Conservation (phyloP, 2,329 filamentous ascomycete genomes). For the Cercospora sesami region DNA sequence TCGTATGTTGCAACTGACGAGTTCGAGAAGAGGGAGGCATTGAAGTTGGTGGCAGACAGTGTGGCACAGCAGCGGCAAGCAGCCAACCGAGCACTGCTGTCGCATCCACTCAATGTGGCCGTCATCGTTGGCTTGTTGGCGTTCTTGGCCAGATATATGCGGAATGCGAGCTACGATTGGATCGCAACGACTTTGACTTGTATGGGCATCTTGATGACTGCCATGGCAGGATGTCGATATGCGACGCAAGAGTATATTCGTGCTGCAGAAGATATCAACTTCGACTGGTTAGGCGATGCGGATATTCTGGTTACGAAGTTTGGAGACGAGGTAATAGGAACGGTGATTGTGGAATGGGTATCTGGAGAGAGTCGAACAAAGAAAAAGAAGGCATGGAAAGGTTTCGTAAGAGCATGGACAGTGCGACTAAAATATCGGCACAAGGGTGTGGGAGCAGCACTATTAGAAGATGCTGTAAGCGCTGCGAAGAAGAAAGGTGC, state of each 20-base stretch:
- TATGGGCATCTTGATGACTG: constrained; percentile 63
- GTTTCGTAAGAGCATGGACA: constrained; percentile 80
- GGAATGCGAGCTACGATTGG: constrained; percentile 49
- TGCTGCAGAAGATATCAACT: constrained; percentile 61
- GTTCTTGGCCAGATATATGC: constrained; percentile 44
- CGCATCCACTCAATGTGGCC: constrained; percentile 56
- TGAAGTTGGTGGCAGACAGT: constrained; percentile 76
- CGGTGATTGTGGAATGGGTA: constrained; percentile 68
- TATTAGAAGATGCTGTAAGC: constrained; percentile 72
- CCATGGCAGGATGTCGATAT: constrained; percentile 62
- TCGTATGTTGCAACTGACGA: constrained; percentile 55
- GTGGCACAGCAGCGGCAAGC: constrained; percentile 77
- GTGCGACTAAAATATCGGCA: constrained; percentile 68
- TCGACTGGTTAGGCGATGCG: constrained; percentile 60
- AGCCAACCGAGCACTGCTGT: constrained; percentile 63
- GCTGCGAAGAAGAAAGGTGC: constrained; percentile 68
- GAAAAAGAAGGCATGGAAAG: constrained; percentile 60
- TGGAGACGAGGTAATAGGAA: constrained; percentile 68
- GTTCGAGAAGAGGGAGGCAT: constrained; percentile 64
- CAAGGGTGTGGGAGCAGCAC: constrained; percentile 68
- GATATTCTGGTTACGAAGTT: constrained; percentile 63
- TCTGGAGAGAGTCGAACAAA: constrained; percentile 45
- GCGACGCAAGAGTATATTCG: constrained; percentile 62
- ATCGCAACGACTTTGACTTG: constrained; percentile 59
- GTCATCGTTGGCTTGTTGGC: constrained; percentile 43